Conservation (phyloP, 352 stramenopile genomes). For the Globisporangium heterothallicum region DNA sequence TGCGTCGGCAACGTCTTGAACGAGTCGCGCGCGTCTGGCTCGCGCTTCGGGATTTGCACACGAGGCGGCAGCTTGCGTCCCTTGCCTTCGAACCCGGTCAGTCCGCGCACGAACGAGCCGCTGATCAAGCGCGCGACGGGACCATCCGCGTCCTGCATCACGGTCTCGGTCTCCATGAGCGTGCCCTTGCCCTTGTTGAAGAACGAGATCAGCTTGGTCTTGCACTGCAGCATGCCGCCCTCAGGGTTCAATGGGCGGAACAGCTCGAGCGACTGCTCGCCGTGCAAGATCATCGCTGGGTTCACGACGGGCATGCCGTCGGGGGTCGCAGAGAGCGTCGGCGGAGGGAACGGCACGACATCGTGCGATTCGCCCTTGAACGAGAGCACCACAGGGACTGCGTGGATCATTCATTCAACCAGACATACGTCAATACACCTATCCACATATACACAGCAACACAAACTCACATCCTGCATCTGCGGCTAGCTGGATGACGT, state of each 20-base stretch:
- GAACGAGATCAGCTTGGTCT: slow-evolving; percentile 77
- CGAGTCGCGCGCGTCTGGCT: slow-evolving; percentile 54
- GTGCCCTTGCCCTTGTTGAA: slow-evolving; percentile 79
- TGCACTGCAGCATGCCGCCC: slow-evolving; percentile 44
- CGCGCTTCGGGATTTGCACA: slow-evolving; percentile 68
- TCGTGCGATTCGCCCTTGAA: slow-evolving; percentile 88
- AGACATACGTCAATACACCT: background rate
- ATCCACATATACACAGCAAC: background rate
- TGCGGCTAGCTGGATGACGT: too few species aligned
- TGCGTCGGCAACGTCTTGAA: slow-evolving; percentile 67
- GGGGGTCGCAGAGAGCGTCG: slow-evolving; percentile 44
- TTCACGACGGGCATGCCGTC: slow-evolving; percentile 76
- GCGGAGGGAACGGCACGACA: slow-evolving; percentile 82
- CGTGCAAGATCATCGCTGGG: slow-evolving; percentile 80
- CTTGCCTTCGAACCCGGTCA: slow-evolving; percentile 68
- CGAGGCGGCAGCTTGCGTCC: slow-evolving; percentile 60
- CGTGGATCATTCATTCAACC: background rate
- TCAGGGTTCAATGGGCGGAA: slow-evolving; percentile 56
- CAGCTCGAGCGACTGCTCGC: slow-evolving; percentile 82
- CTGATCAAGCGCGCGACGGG: slow-evolving; percentile 67
- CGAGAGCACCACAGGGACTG: slow-evolving; percentile 73
- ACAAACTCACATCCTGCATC: too few species aligned
- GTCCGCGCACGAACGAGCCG: slow-evolving; percentile 76
- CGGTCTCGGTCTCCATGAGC: slow-evolving; percentile 82
- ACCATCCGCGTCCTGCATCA: slow-evolving; percentile 63